phyloP scores from a whole-genome alignment of 768 basidiomycete genomes.

The Amanita molliuscula region DNA sequence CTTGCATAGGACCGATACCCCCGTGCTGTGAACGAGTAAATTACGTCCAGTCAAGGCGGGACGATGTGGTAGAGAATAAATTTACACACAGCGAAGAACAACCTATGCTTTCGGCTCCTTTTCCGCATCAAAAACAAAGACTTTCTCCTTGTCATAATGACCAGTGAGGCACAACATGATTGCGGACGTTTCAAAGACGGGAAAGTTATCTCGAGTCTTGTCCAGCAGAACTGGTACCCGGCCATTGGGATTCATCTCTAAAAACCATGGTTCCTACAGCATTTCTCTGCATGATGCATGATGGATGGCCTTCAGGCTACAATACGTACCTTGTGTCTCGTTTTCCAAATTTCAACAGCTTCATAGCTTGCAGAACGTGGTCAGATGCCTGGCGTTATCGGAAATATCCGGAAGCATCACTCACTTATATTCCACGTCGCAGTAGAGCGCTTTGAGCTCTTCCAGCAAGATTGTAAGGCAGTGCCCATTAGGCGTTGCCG shows the following conservation, averaged over 20 bases:
- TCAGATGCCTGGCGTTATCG: neutral
- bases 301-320: neutral
- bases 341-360: neutral
- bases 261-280: slow-evolving; percentile 55
- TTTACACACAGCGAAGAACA: slow-evolving; percentile 59
- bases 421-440: neutral
- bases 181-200: slow-evolving; percentile 69
- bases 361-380: no score
- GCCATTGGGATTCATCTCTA: slow-evolving; percentile 64
- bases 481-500: slow-evolving; percentile 38
- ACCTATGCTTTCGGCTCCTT: slow-evolving; percentile 57
- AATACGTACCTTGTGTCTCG: neutral
- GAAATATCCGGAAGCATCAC: slow-evolving; percentile 15
- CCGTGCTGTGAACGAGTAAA: slow-evolving; percentile 42
- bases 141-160: slow-evolving; percentile 68
- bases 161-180: slow-evolving; percentile 75
- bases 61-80: neutral
- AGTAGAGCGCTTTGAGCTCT: slow-evolving; percentile 18
- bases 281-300: slow-evolving; percentile 18
- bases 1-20: slow-evolving; percentile 84
- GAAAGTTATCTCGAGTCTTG: slow-evolving; percentile 47
- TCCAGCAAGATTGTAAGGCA: slow-evolving; percentile 40
- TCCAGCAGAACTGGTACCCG: slow-evolving; percentile 63
- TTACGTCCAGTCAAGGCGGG: neutral
- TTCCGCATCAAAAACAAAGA: slow-evolving; percentile 54